A percentile compares a stretch with the other conserved stretches of the same genome.
These are phyloP conservation scores for Ramaria sp. DNA, from an alignment of 768 basidiomycete species.

Conservation along the genomic window DNA sequence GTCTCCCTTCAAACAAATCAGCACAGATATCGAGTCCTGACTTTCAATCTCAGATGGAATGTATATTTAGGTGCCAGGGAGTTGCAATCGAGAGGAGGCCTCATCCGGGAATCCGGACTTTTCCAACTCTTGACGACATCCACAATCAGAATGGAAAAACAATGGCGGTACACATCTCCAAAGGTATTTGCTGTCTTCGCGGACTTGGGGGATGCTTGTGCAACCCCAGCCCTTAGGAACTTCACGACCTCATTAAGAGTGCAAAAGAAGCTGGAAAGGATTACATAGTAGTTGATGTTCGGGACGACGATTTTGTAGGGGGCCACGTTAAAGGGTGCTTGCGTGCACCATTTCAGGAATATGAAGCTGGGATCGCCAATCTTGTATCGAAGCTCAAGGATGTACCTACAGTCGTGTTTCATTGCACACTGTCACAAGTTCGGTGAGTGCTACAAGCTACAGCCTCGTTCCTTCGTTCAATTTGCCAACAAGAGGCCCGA, in stretches of 20 bases:
- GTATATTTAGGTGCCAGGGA: no score
- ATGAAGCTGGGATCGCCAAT: conserved; percentile 43
- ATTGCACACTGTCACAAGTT: conserved; percentile 67
- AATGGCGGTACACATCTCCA: conserved; percentile 5
- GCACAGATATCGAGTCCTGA: no score
- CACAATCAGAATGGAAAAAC: not conserved
- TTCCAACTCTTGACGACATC: not conserved
- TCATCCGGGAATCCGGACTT: no score
- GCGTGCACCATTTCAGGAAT: conserved; percentile 52
- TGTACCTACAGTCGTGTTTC: conserved; percentile 60
- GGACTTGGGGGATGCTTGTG: not conserved
- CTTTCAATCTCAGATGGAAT: no score
- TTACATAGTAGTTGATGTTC: conserved; percentile 72
- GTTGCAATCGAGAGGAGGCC: no score
- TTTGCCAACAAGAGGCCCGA: conserved; percentile 42
- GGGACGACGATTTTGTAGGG: conserved; percentile 72
- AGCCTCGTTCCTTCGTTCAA: not conserved
- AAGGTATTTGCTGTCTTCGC: conserved; percentile 1
- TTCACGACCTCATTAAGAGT: conserved; percentile 59
- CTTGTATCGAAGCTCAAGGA: conserved; percentile 52
- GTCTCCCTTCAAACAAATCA: no score
- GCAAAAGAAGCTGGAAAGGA: conserved; percentile 50
- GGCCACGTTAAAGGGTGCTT: conserved; percentile 64
- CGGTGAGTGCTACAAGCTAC: conserved; percentile 39
- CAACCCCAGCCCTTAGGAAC: conserved; percentile 36